Evolutionary conservation across 2,329 filamentous ascomycete genomes (phyloP), one percentile per base, ranked within the genome.

Genomic region (Myriosclerotinia scirpicola): DNA sequence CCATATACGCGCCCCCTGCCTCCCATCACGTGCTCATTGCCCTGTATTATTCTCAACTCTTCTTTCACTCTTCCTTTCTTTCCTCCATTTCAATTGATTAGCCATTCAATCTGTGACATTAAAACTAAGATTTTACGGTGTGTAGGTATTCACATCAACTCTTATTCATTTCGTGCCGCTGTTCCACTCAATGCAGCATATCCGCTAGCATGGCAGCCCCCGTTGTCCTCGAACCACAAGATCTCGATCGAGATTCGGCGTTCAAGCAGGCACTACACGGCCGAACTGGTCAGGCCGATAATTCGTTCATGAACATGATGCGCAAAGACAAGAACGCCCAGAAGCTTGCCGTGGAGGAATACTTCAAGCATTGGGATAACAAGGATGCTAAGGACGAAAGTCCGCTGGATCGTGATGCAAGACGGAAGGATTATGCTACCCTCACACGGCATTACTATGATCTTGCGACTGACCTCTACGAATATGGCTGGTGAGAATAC

Each of bases 391-490:
- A 85, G 70, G 85, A 89, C 53, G 95, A 99, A 85, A 98, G 94
- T 1, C 86, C 89, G 65, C 91, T 90, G 75, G 89, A 86, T 73
- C 88, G 94, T 38, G 76, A 93, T 90, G 85, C 90, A 72, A 87
- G 93, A 77, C 87, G 89, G 75, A 90, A 89, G 68, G 91, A 97
- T 81, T 98, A 98, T 79, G 94, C 94, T 61, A 96, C 93, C 48
- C 81, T 98, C 76, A 97, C 94, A 58, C 89, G 91, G 83, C 93
- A 98, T 79, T 97, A 97, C 85, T 97, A 97, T 83, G 96, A 97
- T 81, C 87, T 97, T 61, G 93, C 91, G n/a, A 97, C 93, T 73
- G 93, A 97, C 76, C 80, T 97, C 62, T 97, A 97, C 83, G 94
- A 98, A 82, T 95, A 97, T 75, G 95, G 93, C 75, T 98, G 95